These are phyloP conservation scores for Rhizopogon rudus DNA, from an alignment of 768 basidiomycete genomes.

Conservation along the genomic window DNA sequence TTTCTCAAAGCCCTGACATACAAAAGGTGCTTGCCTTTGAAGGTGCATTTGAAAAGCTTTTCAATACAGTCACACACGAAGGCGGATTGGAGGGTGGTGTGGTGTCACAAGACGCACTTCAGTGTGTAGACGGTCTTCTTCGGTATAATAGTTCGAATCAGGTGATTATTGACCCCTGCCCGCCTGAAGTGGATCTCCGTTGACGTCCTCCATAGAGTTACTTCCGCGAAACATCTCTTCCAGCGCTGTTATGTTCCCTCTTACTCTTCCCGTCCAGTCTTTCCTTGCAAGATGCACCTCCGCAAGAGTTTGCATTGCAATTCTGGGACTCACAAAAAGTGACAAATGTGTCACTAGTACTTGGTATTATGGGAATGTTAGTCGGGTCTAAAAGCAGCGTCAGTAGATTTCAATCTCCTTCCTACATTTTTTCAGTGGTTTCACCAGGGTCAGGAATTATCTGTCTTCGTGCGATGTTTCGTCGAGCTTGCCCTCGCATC, in stretches of 20 bases:
- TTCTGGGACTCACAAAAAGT: conserved; percentile 94
- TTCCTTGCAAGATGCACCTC: conserved; percentile 51
- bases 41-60: conserved; percentile 93
- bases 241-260: conserved; percentile 60
- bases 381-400: conserved; percentile 69
- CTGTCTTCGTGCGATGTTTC: conserved; percentile 68
- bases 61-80: conserved; percentile 81
- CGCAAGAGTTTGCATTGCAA: conserved; percentile 90
- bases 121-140: conserved; percentile 80
- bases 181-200: background rate
- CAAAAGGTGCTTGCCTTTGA: conserved; percentile 97
- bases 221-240: conserved; percentile 84
- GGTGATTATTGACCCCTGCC: conserved; percentile 36
- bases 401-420: conserved; percentile 22
- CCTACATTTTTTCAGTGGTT: background rate
- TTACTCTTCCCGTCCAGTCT: conserved; percentile 67
- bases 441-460: conserved; percentile 49
- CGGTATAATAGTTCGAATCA: conserved; percentile 95
- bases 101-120: conserved; percentile 80
- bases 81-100: conserved; percentile 91
- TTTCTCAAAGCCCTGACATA: conserved; percentile 85
- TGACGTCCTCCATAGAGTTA: conserved; percentile 64
- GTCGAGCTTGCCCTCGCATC: conserved; percentile 87
- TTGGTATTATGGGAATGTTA: conserved; percentile 84
- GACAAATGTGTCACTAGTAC: conserved; percentile 71